A percentile compares a stretch with the other conserved stretches of the same genome.
These are phyloP conservation scores for Pilatotrama ljubarskyi DNA, from an alignment of 768 basidiomycete genomes.

Conservation along the genomic window DNA sequence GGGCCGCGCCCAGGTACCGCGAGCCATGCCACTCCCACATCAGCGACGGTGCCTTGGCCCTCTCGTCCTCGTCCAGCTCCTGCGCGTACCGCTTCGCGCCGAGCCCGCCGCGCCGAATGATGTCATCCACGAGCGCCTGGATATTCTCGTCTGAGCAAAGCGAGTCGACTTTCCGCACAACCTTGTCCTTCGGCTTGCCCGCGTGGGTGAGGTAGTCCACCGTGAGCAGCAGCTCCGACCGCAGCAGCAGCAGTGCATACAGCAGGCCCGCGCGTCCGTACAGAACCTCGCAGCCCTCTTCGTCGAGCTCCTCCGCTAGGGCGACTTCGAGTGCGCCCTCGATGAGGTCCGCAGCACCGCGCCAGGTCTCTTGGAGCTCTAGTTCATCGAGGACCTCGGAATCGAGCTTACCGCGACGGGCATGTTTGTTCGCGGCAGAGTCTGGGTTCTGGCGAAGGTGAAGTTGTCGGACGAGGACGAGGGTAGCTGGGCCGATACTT, in stretches of 20 bases:
- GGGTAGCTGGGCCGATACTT: slow-evolving; percentile 30
- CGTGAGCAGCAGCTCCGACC: slow-evolving; percentile 28
- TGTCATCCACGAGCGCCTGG: slow-evolving; percentile 42
- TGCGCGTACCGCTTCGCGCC: slow-evolving; percentile 39
- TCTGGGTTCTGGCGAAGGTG: slow-evolving; percentile 13
- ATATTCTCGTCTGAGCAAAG: slow-evolving; percentile 40
- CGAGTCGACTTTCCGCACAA: slow-evolving; percentile 13
- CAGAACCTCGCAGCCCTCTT: slow-evolving; percentile 56
- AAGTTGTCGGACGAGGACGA: slow-evolving; percentile 27
- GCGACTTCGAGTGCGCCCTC: slow-evolving; percentile 18
- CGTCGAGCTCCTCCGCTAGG: slow-evolving; percentile 26
- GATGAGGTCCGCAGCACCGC: slow-evolving; percentile 17
- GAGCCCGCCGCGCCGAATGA: slow-evolving; percentile 44
- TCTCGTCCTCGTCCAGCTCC: slow-evolving; percentile 27
- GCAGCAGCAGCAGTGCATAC: slow-evolving; percentile 51
- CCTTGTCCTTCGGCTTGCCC: slow-evolving; percentile 15
- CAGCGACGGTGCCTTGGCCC: slow-evolving; percentile 38
- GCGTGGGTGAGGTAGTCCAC: slow-evolving; percentile 14
- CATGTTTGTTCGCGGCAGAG: slow-evolving; percentile 8
- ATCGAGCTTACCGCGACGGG: slow-evolving; percentile 3
- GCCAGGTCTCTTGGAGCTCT: slow-evolving; percentile 16
- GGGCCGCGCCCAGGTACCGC: slow-evolving; percentile 56
- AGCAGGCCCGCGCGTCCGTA: slow-evolving; percentile 61
- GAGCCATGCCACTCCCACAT: slow-evolving; percentile 66
- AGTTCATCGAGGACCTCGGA: slow-evolving; percentile 15